Evolutionary conservation across 176 grass and related monocot genomes (phyloP), one percentile per base, ranked within the genome.

Genomic region (Lolium multiflorum): DNA sequence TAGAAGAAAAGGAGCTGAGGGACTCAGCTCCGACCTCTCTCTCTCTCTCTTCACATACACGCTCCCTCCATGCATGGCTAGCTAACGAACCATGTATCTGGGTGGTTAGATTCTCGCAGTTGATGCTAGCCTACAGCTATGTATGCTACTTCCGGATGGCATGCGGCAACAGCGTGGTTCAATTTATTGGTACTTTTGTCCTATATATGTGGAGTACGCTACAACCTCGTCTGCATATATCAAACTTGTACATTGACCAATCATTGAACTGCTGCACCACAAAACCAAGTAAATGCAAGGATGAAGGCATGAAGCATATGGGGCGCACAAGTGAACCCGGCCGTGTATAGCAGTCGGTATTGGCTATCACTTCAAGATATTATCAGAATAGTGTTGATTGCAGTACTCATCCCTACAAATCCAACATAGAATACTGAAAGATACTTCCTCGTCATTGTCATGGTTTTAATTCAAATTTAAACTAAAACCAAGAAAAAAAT

Each of bases 221-320:
- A 16, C 61, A 61, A 61, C 58, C n/a, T 64, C 11, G 4, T 64
- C 24, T 64, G 61, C 61, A 64, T 64, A 22, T 62, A 81, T 82
- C 3, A 15, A 55, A 55, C 63, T 21, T 77, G 51, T 77, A 77
- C 18, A 77, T n/a, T 63, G 41, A 83, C n/a, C 50, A 59, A 47
- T 58, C 84, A 58, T 71, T 6, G 11, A 69, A 56, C 59, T 68
- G 60, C 56, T 18, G 5, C 28, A 55, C 31, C 13, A 39, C 10
- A 61, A 12, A 25, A 63, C 22, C n/a, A 63, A 26, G 60, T 43
- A 43, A 43, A 43, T 25, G 22, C 13, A 63, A 5, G 60, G 10
- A 63, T 63, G 41, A 35, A 35, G 31, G n/a, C 3, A 22, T 61
- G 9, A 61, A 11, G 58, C 21, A 61, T 10, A 61, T 61, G 1